These are phyloP conservation scores for grape (Vitis vinifera) DNA, from an alignment of 164 flowering plant species.

Conservation along the genomic window DNA sequence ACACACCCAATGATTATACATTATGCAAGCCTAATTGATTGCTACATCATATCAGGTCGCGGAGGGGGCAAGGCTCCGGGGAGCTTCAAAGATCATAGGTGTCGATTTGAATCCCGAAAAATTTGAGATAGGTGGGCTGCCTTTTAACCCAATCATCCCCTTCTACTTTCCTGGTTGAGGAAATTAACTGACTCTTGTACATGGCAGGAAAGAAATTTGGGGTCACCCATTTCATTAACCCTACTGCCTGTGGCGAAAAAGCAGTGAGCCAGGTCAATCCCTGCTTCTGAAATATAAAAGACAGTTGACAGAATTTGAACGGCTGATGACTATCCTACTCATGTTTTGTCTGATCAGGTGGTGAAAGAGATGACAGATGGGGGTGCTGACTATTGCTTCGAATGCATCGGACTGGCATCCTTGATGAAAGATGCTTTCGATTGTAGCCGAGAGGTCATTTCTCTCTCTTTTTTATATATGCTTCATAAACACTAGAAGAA, in stretches of 20 bases:
- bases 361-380: constrained; percentile 68
- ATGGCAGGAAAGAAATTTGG: constrained; percentile 61
- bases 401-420: constrained; percentile 71
- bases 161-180: no score
- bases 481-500: not conserved
- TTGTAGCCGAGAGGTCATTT: constrained; percentile 40
- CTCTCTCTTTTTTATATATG: not conserved
- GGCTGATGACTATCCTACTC: not conserved
- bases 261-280: constrained; percentile 41
- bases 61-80: constrained; percentile 56
- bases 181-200: not conserved
- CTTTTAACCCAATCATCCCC: not conserved
- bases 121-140: constrained; percentile 42
- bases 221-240: constrained; percentile 63
- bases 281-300: not conserved
- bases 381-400: constrained; percentile 83
- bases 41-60: constrained; percentile 48
- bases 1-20: not conserved
- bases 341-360: constrained; percentile 29
- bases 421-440: constrained; percentile 57
- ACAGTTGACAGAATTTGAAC: not conserved
- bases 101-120: constrained; percentile 67
- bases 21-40: not conserved
- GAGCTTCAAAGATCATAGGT: constrained; percentile 71
- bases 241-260: constrained; percentile 36